Conservation (phyloP, 352 stramenopile genomes). For the Pythium plurisporium region DNA sequence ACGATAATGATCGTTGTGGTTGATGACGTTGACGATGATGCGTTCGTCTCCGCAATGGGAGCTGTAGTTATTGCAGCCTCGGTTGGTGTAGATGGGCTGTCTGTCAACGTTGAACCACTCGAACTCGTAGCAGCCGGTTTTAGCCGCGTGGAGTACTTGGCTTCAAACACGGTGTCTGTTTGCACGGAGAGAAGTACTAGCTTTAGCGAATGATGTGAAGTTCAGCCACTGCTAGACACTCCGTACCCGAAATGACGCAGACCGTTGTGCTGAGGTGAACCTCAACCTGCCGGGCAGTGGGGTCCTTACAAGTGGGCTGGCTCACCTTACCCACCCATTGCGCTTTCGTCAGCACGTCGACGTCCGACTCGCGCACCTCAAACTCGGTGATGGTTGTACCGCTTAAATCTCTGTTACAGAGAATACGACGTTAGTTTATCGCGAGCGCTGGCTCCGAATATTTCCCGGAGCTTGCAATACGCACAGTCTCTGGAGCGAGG, state of each 20-base stretch:
- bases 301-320: background rate
- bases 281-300: background rate
- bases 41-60: too few relatives aligned
- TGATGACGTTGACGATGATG: too few relatives aligned
- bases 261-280: background rate
- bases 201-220: background rate
- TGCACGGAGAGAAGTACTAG: background rate
- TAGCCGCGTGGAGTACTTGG: conserved; percentile 4
- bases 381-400: background rate
- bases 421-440: background rate
- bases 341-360: background rate
- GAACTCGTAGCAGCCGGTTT: too few relatives aligned
- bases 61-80: too few relatives aligned
- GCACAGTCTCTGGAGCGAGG: conserved; percentile 9
- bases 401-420: background rate
- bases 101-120: too few relatives aligned
- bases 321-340: background rate
- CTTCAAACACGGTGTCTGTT: conserved; percentile 4
- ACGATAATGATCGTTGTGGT: background rate
- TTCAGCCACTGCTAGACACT: background rate
- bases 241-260: conserved; percentile 12
- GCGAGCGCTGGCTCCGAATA: too few relatives aligned
- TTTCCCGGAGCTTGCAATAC: too few relatives aligned
- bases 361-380: conserved; percentile 10
- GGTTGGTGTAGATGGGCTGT: too few relatives aligned